phyloP scores from a whole-genome alignment of 148 eudicot species.

The Vaccinium macrocarpon region DNA sequence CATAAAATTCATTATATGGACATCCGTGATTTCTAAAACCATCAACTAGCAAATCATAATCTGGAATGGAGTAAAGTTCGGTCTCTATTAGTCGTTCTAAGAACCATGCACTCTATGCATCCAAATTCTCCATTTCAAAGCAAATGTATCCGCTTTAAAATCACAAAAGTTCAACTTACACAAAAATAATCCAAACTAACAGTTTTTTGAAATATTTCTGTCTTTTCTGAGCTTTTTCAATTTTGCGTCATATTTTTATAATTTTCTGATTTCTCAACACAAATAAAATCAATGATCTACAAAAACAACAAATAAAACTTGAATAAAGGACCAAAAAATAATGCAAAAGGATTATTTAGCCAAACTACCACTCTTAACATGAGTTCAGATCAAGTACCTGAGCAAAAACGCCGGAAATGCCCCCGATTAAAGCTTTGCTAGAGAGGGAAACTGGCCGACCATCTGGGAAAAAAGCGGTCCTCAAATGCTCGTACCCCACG shows the following conservation, averaged over 20 bases:
- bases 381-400: constrained; percentile 45
- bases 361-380: no score
- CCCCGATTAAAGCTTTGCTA: constrained; percentile 64
- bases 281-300: no score
- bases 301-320: no score
- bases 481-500: constrained; percentile 69
- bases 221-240: no score
- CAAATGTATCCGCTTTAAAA: background rate
- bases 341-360: no score
- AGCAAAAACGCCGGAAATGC: constrained; percentile 76
- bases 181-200: no score
- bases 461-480: constrained; percentile 25
- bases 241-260: no score
- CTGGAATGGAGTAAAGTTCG: background rate
- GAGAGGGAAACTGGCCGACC: constrained; percentile 37
- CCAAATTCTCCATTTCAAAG: background rate
- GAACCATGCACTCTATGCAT: background rate
- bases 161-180: no score
- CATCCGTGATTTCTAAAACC: background rate
- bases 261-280: no score
- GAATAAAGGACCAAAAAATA: no score
- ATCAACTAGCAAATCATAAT: background rate
- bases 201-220: no score
- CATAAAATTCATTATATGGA: background rate
- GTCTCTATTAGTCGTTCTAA: background rate